Evolutionary conservation across 2,329 filamentous ascomycete genomes (phyloP), one percentile per base, ranked within the genome.

Genomic region (Penicillium sp.): DNA sequence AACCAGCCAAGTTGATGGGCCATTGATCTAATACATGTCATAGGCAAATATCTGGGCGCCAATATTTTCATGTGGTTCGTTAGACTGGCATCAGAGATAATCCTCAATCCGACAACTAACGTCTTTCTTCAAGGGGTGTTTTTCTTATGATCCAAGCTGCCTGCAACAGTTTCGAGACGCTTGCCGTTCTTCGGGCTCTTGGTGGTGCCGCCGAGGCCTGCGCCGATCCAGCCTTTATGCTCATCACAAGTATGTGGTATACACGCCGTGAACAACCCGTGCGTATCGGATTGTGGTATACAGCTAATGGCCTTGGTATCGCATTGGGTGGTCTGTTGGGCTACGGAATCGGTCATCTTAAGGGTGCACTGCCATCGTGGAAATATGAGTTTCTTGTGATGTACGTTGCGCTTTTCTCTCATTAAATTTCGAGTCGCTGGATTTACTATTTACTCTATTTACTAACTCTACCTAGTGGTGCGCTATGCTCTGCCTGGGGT

Each of bases 301-400:
- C 79, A 0, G 82, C 81, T 29, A 84, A 84, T 44, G 84, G 84
- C 0, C 66, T 84, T 7, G 83, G 81, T 1, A 83, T 84, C 32
- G 82, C 83, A 0, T 76, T 84, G 0, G 83, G 83, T 43, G 82
- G 82, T 0, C 62, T 83, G 2, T 67, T 84, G 0, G 80, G 81
- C 0, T 86, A 83, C 52, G 84, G 79, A 0, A 86, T 87, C 42
- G 84, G 84, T 1, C 77, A 84, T 58, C 84, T 84, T 59, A 74
- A 77, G 36, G 83, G 81, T 13, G 72, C 76, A 1, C 74, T 88
- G 18, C 75, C 79, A 0, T 81, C 79, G 0, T 89, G 85, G 85
- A 83, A 82, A 63, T 88, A 85, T 59, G 84, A 88, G 51, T 89
- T 89, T 64, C 70, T 89, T 14, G 79, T 89, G n/a, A 84, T 84